Conservation (phyloP, 2,329 filamentous ascomycete genomes). For the Cytospora piceicola region DNA sequence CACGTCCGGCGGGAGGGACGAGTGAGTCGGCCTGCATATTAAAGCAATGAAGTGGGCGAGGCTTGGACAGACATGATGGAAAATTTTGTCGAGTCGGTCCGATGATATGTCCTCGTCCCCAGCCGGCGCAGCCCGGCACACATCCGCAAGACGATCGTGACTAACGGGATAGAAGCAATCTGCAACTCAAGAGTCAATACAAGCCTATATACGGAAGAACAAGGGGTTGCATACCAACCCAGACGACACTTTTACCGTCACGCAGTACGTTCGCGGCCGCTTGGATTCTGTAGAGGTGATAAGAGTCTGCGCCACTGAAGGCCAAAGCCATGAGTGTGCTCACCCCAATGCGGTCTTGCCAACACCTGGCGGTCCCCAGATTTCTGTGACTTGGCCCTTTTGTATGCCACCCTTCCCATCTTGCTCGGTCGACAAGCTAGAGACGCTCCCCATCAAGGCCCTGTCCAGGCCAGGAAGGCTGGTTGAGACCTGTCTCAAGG, state of each 20-base stretch:
- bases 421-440: slow-evolving; percentile 26
- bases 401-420: slow-evolving; percentile 60
- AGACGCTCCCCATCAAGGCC: slow-evolving; percentile 43
- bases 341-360: slow-evolving; percentile 87
- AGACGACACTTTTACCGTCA: slow-evolving; percentile 68
- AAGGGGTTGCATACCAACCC: slow-evolving; percentile 71
- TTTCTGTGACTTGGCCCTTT: slow-evolving; percentile 79
- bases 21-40: slow-evolving; percentile 66
- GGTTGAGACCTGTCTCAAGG: slow-evolving; percentile 58
- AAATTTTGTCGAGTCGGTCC: slow-evolving; percentile 43
- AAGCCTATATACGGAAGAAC: slow-evolving; percentile 9
- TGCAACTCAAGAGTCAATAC: slow-evolving; percentile 33
- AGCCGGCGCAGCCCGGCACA: slow-evolving; percentile 31
- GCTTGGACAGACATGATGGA: slow-evolving; percentile 58
- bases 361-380: slow-evolving; percentile 84
- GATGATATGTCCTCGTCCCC: slow-evolving; percentile 22
- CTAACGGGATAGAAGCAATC: slow-evolving; percentile 55
- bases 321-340: slow-evolving; percentile 39
- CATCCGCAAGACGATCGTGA: slow-evolving; percentile 42
- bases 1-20: slow-evolving; percentile 65
- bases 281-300: slow-evolving; percentile 63
- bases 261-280: slow-evolving; percentile 66
- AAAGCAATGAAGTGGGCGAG: slow-evolving; percentile 77
- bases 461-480: slow-evolving; percentile 58
- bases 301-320: slow-evolving; percentile 1